Evolutionary conservation across 228 moss, liverwort and hornwort genomes (phyloP).

Genomic region (Sphagnum fallax): DNA sequence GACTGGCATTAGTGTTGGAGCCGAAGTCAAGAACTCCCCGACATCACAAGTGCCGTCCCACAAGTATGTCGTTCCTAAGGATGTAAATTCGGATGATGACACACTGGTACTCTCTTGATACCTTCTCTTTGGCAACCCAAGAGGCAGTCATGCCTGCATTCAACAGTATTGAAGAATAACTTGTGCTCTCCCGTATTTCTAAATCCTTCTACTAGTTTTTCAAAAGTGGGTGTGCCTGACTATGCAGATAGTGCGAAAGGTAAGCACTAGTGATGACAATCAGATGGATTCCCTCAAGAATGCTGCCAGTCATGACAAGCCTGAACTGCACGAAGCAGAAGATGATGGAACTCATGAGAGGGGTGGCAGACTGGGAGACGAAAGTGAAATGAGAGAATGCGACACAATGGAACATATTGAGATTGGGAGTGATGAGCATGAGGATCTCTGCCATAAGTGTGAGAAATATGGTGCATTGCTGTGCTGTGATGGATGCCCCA

Average conservation of each 20-base stretch:
- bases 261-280: too few relatives aligned
- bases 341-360: background rate
- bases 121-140: too few relatives aligned
- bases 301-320: too few relatives aligned
- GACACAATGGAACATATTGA: background rate
- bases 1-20: too few relatives aligned
- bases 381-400: background rate
- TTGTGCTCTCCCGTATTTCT: too few relatives aligned
- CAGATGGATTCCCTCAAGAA: too few relatives aligned
- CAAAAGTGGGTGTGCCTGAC: too few relatives aligned
- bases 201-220: too few relatives aligned
- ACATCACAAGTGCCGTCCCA: background rate
- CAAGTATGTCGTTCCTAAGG: background rate
- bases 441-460: conserved; percentile 7
- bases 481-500: conserved; percentile 6
- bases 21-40: too few relatives aligned
- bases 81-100: background rate
- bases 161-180: too few relatives aligned
- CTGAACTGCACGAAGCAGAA: background rate
- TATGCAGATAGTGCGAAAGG: too few relatives aligned
- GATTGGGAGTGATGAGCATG: conserved; percentile 5
- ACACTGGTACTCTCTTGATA: background rate
- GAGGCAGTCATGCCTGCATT: too few relatives aligned
- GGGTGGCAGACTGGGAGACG: background rate
- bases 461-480: background rate